Conservation (phyloP, 2,329 filamentous ascomycete species). For the Cladophialophora immunda region DNA sequence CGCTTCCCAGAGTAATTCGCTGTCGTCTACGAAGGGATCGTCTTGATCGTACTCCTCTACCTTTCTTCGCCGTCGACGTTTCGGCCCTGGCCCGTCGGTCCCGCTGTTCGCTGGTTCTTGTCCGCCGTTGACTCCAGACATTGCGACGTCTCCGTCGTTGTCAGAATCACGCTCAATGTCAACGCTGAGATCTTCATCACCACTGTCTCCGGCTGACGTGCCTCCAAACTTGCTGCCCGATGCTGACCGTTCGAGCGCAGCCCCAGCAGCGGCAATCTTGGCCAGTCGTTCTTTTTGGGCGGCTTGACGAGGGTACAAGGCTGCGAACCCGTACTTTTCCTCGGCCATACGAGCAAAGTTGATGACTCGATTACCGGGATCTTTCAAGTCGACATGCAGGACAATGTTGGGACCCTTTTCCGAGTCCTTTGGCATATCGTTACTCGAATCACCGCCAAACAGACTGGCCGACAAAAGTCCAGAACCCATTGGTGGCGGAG, state of each 20-base stretch:
- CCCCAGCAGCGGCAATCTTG: slow-evolving; percentile 86
- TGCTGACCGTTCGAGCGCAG: slow-evolving; percentile 73
- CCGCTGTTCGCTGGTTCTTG: slow-evolving; percentile 69
- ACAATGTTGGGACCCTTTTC: slow-evolving; percentile 77
- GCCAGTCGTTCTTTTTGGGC: slow-evolving; percentile 87
- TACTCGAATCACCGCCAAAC: slow-evolving; percentile 62
- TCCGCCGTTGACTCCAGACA: slow-evolving; percentile 52
- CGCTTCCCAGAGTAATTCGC: slow-evolving; percentile 93
- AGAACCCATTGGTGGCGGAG: slow-evolving; percentile 68
- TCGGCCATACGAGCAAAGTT: slow-evolving; percentile 95
- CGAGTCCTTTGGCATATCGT: slow-evolving; percentile 51
- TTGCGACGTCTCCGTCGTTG: slow-evolving; percentile 57
- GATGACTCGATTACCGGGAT: slow-evolving; percentile 87
- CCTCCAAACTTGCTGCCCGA: slow-evolving; percentile 65
- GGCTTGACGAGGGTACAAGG: slow-evolving; percentile 87
- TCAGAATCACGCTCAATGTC: slow-evolving; percentile 79
- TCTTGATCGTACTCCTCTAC: slow-evolving; percentile 73
- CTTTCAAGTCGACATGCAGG: slow-evolving; percentile 80
- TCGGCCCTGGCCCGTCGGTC: slow-evolving; percentile 65
- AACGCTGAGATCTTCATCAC: slow-evolving; percentile 82
- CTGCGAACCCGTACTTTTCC: slow-evolving; percentile 93
- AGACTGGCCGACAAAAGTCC: slow-evolving; percentile 70
- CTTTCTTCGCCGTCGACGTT: slow-evolving; percentile 81
- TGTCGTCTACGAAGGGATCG: slow-evolving; percentile 82
- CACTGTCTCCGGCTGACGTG: slow-evolving; percentile 64